Evolutionary conservation across 2,329 filamentous ascomycete genomes (phyloP).

Genomic region (Colletotrichum ledebouriae): DNA sequence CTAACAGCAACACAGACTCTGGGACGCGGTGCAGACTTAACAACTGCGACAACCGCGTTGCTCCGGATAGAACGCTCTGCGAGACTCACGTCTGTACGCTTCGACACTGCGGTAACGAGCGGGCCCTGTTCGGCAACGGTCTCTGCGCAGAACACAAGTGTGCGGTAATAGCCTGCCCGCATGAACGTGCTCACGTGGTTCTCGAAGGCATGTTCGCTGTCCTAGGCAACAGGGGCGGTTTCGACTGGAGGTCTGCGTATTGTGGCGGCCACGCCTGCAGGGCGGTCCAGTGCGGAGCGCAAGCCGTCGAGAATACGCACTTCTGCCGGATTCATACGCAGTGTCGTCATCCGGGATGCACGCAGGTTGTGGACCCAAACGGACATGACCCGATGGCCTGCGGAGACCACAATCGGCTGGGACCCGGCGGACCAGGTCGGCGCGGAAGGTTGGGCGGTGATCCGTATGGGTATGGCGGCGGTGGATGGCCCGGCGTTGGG

Average conservation of each 20-base stretch:
- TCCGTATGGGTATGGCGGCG: conserved; percentile 19
- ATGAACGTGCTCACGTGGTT: conserved; percentile 19
- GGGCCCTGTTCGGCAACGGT: conserved; percentile 16
- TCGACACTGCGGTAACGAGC: conserved; percentile 43
- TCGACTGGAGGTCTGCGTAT: conserved; percentile 27
- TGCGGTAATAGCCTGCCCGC: conserved; percentile 42
- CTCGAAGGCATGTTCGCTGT: conserved; percentile 2
- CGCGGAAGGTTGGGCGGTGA: conserved; percentile 15
- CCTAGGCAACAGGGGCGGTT: conserved; percentile 3
- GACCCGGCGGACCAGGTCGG: conserved; percentile 1
- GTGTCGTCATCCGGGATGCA: conserved; percentile 32
- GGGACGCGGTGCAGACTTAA: conserved; percentile 22
- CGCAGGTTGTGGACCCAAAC: conserved; percentile 18
- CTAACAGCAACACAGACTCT: conserved; percentile 26
- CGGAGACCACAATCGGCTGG: conserved; percentile 27
- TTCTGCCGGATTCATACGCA: conserved; percentile 33
- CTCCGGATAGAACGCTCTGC: conserved; percentile 40
- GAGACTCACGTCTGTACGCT: conserved; percentile 46
- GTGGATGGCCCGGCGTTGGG: conserved; percentile 26
- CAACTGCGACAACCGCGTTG: conserved; percentile 31
- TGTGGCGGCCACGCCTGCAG: conserved; percentile 38
- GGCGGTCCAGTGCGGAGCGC: conserved; percentile 23
- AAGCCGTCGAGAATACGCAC: conserved; percentile 7
- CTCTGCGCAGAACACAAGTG: conserved; percentile 48
- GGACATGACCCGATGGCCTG: conserved; percentile 31